These are phyloP conservation scores for Fusarium algeriense DNA, from an alignment of 2,329 filamentous ascomycete genomes.

Conservation along the genomic window DNA sequence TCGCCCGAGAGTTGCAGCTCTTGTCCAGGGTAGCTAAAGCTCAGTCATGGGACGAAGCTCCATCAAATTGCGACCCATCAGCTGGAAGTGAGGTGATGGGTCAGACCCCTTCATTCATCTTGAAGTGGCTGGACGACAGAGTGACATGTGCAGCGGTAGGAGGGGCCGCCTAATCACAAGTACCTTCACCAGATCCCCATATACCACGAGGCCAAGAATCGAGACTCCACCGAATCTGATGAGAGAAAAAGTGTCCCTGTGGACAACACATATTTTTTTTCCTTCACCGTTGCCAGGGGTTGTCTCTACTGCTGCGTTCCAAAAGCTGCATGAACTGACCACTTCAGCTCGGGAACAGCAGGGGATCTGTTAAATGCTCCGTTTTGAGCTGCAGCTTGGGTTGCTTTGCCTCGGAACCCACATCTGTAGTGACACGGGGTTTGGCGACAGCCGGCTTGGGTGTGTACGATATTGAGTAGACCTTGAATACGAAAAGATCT, in stretches of 20 bases:
- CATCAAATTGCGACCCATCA: conserved; percentile 32
- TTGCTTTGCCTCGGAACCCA: conserved; percentile 17
- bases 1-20: conserved; percentile 20
- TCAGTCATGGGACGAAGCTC: conserved; percentile 27
- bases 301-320: conserved; percentile 19
- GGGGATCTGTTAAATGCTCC: conserved; percentile 1
- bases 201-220: conserved; percentile 32
- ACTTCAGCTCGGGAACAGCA: conserved; percentile 28
- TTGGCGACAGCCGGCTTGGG: conserved; percentile 6
- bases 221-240: conserved; percentile 22
- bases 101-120: conserved; percentile 25
- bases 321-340: conserved; percentile 42
- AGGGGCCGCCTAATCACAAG: conserved; percentile 19
- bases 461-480: not conserved
- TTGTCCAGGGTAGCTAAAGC: conserved; percentile 33
- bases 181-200: conserved; percentile 9
- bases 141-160: conserved; percentile 24
- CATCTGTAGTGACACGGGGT: conserved; percentile 10
- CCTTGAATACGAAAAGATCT: conserved; percentile 6
- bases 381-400: conserved; percentile 23
- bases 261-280: conserved; percentile 20
- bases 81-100: conserved; percentile 32
- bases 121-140: conserved; percentile 24
- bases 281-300: conserved; percentile 8
- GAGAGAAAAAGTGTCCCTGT: conserved; percentile 19